Evolutionary conservation across 352 stramenopile genomes (phyloP).

Genomic region (Pythium plurisporium): DNA sequence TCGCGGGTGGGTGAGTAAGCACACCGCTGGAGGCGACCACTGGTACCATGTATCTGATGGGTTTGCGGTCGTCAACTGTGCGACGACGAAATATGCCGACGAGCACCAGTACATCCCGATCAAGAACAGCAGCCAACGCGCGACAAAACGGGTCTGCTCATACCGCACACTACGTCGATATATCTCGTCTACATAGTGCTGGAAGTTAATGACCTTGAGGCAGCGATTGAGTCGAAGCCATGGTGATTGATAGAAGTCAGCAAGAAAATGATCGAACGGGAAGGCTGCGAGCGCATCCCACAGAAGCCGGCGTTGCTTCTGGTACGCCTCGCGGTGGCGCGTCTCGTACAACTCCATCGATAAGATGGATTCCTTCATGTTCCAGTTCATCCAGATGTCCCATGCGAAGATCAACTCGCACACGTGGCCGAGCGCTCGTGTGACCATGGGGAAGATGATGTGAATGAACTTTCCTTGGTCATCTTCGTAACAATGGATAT

Average conservation of each 20-base stretch:
- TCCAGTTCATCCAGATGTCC: constrained; percentile 62
- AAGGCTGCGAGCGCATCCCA: constrained; percentile 42
- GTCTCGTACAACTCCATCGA: constrained; percentile 60
- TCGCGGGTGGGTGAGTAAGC: constrained; percentile 12
- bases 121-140: constrained; percentile 41
- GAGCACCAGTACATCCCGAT: constrained; percentile 57
- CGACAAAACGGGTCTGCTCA: constrained; percentile 49
- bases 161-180: constrained; percentile 56
- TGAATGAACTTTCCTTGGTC: constrained; percentile 29
- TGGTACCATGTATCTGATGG: constrained; percentile 28
- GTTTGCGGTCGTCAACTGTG: constrained; percentile 5
- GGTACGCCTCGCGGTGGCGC: constrained; percentile 35
- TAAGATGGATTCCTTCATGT: constrained; percentile 25
- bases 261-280: constrained; percentile 44
- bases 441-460: constrained; percentile 17
- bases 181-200: constrained; percentile 56
- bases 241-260: constrained; percentile 24
- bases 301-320: constrained; percentile 32
- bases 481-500: constrained; percentile 30
- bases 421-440: constrained; percentile 24
- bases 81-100: constrained; percentile 45
- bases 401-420: constrained; percentile 42
- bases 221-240: constrained; percentile 45
- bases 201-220: constrained; percentile 43
- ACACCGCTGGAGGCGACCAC: constrained; percentile 29